Base-by-base conservation (phyloP, 2,329 filamentous ascomycete species). In the Penicillium digitatum region DNA sequence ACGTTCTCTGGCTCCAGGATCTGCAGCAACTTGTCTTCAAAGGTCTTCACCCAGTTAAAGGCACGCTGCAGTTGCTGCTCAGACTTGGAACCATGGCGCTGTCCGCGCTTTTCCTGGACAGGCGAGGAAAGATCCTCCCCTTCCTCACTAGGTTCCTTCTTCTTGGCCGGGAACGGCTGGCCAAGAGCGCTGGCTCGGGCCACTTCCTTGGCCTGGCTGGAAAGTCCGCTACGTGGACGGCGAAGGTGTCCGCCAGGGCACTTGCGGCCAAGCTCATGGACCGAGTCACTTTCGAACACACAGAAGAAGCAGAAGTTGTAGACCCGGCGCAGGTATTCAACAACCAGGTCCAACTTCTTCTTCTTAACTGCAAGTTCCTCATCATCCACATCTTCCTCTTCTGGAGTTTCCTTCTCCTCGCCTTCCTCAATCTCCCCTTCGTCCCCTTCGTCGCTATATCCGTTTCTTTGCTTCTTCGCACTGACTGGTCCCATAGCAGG, bases 231-330 rank as follows among this genome's bases (percentile, higher is more conserved):
- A 54, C 92, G 84, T 37, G 94, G 94, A 46, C 94, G 87, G 59
- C 94, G 90, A 58, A 99, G 84, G 79, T 99, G 94, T n/a, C 94
- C 94, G 39, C 94, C 94, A 26, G 94, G 91, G 66, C 94, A 99
- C 76, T 99, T 97, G 56, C 94, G 86, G 38, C 90, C 92, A 62
- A 99, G 80, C 75, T 99, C 94, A 68, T 99, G 94, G 22, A 97
- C 87, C 0, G 93, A 97, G 73, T 99, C 94, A 69, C 91, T 94
- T 75, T 99, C 94, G 64, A 99, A 97, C 5, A 99, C 95, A 72
- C 94, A 99, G 79, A 97, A 99, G 80, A 99, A 96, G 78, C 94
- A 99, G 77, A 99, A 97, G 76, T 94, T 96, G 81, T 95, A 95
- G 49, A 99, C 94, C 16, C 94, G 87, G 49, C 94, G 90, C 56